Evolutionary conservation across 1,284 basidiomycete genomes (phyloP).

Genomic region (Tilletia caries): DNA sequence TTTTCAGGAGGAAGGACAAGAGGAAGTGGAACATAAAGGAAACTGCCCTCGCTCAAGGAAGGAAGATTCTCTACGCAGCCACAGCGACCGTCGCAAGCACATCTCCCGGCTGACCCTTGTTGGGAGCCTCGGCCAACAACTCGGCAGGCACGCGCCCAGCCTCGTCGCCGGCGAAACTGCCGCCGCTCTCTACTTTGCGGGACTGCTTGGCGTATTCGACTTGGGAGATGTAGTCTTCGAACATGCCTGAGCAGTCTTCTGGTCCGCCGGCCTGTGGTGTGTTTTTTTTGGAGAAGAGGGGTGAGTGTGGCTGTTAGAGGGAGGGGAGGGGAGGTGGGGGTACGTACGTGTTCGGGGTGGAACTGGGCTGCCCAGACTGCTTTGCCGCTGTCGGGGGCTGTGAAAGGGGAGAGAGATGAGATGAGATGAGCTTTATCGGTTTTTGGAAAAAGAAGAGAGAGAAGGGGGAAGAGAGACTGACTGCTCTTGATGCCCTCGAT

Average conservation of each 20-base stretch:
- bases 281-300: not conserved
- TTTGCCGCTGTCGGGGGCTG: constrained; percentile 25
- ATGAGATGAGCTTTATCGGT: not conserved
- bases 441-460: not conserved
- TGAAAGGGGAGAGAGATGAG: not conserved
- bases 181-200: not conserved
- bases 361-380: constrained; percentile 52
- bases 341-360: constrained; percentile 42
- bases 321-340: too few species aligned
- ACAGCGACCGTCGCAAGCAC: not conserved
- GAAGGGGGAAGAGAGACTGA: constrained; percentile 13
- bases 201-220: constrained; percentile 22
- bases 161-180: not conserved
- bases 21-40: not conserved
- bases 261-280: constrained; percentile 43
- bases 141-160: not conserved
- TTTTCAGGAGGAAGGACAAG: not conserved
- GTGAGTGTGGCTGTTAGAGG: too few species aligned
- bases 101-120: not conserved
- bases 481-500: constrained; percentile 50
- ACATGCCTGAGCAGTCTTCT: constrained; percentile 50
- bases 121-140: not conserved
- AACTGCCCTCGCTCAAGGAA: not conserved
- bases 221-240: constrained; percentile 50
- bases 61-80: not conserved